Conservation (phyloP, 2,329 filamentous ascomycete species). For the Apiospora rasikravindrae region DNA sequence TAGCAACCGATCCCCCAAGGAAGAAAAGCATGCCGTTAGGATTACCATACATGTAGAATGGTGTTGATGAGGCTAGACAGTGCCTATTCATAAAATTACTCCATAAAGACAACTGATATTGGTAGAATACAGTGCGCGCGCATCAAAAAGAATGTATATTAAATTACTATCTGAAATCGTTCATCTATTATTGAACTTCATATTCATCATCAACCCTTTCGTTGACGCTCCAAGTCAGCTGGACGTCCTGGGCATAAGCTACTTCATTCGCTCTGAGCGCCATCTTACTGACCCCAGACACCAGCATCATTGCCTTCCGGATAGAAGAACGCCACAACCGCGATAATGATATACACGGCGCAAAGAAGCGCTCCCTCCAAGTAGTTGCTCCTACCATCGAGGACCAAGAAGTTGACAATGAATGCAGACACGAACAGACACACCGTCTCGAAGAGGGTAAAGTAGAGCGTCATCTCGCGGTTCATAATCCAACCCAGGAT, state of each 20-base stretch:
- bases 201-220: background rate
- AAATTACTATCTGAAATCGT: slow-evolving; percentile 1
- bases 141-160: background rate
- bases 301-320: slow-evolving; percentile 54
- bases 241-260: background rate
- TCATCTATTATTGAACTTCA: background rate
- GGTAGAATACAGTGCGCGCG: background rate
- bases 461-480: slow-evolving; percentile 79
- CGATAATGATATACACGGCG: slow-evolving; percentile 71
- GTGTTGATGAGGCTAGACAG: no score
- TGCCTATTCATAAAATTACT: no score
- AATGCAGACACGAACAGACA: slow-evolving; percentile 84
- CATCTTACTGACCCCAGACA: slow-evolving; percentile 4
- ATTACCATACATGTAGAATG: no score
- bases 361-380: slow-evolving; percentile 77
- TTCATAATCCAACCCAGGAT: slow-evolving; percentile 73
- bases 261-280: background rate
- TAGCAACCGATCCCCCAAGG: no score
- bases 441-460: slow-evolving; percentile 87
- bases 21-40: no score
- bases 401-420: slow-evolving; percentile 85
- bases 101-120: no score
- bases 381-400: slow-evolving; percentile 87
- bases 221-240: background rate
- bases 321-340: slow-evolving; percentile 70